Evolutionary conservation across 306 rosid genomes (phyloP).

Genomic region (Fragaria vesca): DNA sequence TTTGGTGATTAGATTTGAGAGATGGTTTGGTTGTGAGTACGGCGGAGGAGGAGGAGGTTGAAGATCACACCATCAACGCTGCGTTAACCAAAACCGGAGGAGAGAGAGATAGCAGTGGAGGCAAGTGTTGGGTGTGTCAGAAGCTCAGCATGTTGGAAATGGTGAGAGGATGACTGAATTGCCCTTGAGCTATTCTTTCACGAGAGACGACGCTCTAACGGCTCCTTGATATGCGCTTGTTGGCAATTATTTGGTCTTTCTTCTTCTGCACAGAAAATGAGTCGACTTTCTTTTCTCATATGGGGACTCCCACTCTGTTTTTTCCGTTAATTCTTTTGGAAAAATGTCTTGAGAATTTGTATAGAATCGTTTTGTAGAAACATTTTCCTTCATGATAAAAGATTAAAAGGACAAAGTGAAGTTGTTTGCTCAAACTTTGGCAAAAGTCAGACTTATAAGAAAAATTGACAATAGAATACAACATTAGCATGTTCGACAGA

Average conservation of each 20-base stretch:
- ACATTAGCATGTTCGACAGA: too few species aligned
- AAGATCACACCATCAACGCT: neutral
- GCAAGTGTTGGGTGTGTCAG: neutral
- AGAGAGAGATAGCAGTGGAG: neutral
- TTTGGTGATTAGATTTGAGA: neutral
- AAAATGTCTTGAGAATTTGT: too few species aligned
- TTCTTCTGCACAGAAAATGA: neutral
- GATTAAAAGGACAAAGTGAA: too few species aligned
- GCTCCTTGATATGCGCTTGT: conserved; percentile 47
- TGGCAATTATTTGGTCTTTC: neutral
- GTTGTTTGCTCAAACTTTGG: too few species aligned
- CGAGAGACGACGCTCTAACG: conserved; percentile 34
- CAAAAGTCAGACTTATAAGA: too few species aligned
- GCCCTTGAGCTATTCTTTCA: conserved; percentile 32
- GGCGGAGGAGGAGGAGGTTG: conserved; percentile 7
- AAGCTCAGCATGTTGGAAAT: conserved; percentile 21
- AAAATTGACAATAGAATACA: too few species aligned
- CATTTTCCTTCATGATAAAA: neutral
- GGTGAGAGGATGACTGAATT: conserved; percentile 34
- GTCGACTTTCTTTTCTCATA: neutral
- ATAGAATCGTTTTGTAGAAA: neutral
- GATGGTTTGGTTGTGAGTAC: neutral
- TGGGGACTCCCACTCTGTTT: neutral
- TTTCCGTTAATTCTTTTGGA: neutral
- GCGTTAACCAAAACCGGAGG: neutral